Conservation (phyloP, 176 grass and related monocot species). For the Juncus inflexus region DNA sequence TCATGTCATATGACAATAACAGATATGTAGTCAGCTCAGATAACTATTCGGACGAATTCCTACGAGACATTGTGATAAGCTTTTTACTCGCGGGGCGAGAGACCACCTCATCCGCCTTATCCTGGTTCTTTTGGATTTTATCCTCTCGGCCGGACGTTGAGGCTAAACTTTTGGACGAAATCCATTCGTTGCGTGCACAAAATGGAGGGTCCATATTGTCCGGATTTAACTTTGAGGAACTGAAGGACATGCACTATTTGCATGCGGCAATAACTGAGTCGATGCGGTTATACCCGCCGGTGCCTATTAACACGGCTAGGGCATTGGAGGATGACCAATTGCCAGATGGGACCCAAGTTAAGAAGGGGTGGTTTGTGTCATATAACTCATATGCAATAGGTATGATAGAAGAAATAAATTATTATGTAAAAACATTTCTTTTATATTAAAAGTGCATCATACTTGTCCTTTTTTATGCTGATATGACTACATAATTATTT, state of each 20-base stretch:
- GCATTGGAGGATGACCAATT: slow-evolving; percentile 44
- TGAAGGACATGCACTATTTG: slow-evolving; percentile 78
- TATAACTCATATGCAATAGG: slow-evolving; percentile 52
- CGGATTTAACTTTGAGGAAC: slow-evolving; percentile 50
- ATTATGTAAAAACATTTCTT: too few relatives aligned
- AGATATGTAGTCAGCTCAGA: slow-evolving; percentile 33
- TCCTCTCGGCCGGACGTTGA: slow-evolving; percentile 52
- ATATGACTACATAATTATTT: too few relatives aligned
- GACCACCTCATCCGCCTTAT: slow-evolving; percentile 57
- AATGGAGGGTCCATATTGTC: neutral
- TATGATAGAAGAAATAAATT: too few relatives aligned
- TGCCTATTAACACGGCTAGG: slow-evolving; percentile 28
- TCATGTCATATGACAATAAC: too few relatives aligned
- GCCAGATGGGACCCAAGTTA: slow-evolving; percentile 59
- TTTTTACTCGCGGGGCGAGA: slow-evolving; percentile 67
- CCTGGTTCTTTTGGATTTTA: slow-evolving; percentile 86
- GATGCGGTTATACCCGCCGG: slow-evolving; percentile 70
- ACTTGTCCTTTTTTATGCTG: too few relatives aligned
- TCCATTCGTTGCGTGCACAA: slow-evolving; percentile 33
- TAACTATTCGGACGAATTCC: slow-evolving; percentile 38
- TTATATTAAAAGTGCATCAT: too few relatives aligned
- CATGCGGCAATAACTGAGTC: slow-evolving; percentile 70
- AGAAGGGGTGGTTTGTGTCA: slow-evolving; percentile 37
- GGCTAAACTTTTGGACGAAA: slow-evolving; percentile 49
- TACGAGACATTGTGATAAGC: slow-evolving; percentile 72